Evolutionary conservation across 176 grass and related monocot genomes (phyloP), one percentile per base, ranked within the genome.

Genomic region (Carex scoparia): DNA sequence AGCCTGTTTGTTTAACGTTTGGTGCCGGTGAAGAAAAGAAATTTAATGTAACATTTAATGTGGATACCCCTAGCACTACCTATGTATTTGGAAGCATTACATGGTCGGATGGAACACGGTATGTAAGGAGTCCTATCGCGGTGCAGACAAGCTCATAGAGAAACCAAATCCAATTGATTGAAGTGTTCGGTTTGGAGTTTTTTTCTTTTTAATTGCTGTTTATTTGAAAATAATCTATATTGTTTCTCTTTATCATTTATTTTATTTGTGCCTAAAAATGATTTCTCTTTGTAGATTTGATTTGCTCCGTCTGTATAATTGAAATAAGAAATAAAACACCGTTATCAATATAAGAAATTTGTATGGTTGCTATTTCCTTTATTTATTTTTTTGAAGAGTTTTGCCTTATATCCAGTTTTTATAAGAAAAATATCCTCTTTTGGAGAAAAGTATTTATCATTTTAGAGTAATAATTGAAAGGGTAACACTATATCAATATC

Each of bases 71-170:
- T 4, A 49, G 13, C 1, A 16, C 27, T 5, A 53, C 65, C 27
- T 88, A 94, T 79, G 61, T 65, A 12, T 96, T 93, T 10, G 91
- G 91, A 37, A 63, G 87, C 62, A 31, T 97, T 0, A 51, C 88
- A 0, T 94, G 91, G 91, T 94, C 87, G 10, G 91, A 94, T 69
- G 89, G 86, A 76, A 90, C 13, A 0, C 94, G 86, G 37, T 31
- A 74, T 40, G 94, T 97, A 65, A 69, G 94, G 53, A 94, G 80
- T 57, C 89, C 87, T 1, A 38, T 96, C 4, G 86, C 73, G 0
- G 87, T 93, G 19, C 85, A 58, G 82, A 87, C 59, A 56, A 76
- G 12, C 7, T n/a, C 1, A 7, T 85, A 70, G 15, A 84, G 18
- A 35, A 84, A 54, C 16, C 11, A 42, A 69, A 9, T 70, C 35